Evolutionary conservation across 108 stramenopile species (phyloP).

Genomic region (Skeletonema marinoi): DNA sequence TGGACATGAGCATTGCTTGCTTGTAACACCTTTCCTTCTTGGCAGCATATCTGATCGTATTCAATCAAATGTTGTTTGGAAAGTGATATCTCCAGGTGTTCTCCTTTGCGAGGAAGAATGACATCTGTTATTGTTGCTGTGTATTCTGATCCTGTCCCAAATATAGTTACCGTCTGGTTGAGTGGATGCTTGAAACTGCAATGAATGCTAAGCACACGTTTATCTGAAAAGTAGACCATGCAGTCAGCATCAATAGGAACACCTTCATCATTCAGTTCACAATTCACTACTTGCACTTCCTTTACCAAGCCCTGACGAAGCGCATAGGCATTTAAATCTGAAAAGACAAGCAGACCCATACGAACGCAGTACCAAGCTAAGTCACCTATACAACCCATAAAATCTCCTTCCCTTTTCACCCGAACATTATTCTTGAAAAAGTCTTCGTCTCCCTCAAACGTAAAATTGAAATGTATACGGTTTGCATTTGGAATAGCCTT

Average conservation of each 20-base stretch:
- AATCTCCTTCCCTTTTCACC: conserved; percentile 47
- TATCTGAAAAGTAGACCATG: conserved; percentile 27
- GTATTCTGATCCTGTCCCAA: conserved; percentile 22
- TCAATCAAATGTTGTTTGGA: conserved; percentile 30
- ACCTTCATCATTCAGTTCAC: conserved; percentile 34
- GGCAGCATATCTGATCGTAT: conserved; percentile 19
- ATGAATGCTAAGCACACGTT: conserved; percentile 45
- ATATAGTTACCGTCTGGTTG: conserved; percentile 44
- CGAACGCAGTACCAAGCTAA: conserved; percentile 63
- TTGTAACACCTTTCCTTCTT: conserved; percentile 15
- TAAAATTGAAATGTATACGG: conserved; percentile 52
- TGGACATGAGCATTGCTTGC: conserved; percentile 19
- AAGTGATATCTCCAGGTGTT: not conserved
- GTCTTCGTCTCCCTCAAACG: conserved; percentile 50
- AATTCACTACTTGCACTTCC: conserved; percentile 40
- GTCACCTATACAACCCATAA: conserved; percentile 69
- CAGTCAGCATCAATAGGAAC: conserved; percentile 43
- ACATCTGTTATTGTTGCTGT: conserved; percentile 27
- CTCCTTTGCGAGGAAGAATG: conserved; percentile 36
- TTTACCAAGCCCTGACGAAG: not conserved
- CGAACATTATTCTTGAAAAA: conserved; percentile 54
- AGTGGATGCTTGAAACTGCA: conserved; percentile 49
- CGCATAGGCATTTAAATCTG: not conserved
- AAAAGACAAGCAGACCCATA: conserved; percentile 55
- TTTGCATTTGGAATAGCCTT: conserved; percentile 47